Evolutionary conservation across 192 early-diverging fungal genomes (phyloP).

Genomic region (Umbelopsis sp.): DNA sequence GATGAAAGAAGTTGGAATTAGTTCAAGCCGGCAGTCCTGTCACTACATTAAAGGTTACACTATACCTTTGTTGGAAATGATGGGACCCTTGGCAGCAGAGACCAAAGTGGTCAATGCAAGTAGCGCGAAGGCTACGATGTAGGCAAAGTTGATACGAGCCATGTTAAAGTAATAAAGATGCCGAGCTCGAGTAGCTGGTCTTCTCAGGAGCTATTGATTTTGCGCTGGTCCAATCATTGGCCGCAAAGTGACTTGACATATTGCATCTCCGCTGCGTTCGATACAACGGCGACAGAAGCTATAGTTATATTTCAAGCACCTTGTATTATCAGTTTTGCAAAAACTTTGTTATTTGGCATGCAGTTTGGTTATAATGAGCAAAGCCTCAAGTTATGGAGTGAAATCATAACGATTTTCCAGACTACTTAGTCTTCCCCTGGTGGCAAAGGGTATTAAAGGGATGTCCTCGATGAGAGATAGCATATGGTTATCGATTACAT

Average conservation of each 20-base stretch:
- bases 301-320: no score
- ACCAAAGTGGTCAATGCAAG: conserved; percentile 27
- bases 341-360: no score
- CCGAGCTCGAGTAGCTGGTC: not conserved
- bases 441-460: no score
- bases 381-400: no score
- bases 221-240: conserved; percentile 11
- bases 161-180: not conserved
- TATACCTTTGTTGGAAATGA: conserved; percentile 67
- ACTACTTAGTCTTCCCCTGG: no score
- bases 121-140: not conserved
- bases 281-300: no score
- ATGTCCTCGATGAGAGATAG: no score
- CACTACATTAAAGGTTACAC: not conserved
- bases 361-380: not conserved
- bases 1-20: not conserved
- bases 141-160: conserved; percentile 18
- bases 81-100: conserved; percentile 62
- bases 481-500: no score
- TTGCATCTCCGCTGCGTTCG: not conserved
- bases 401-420: no score
- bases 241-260: not conserved
- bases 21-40: not conserved
- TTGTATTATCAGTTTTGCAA: no score
- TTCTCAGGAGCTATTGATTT: not conserved